These are phyloP conservation scores for Phoma sp. DNA, from an alignment of 2,329 filamentous ascomycete genomes.

Conservation along the genomic window DNA sequence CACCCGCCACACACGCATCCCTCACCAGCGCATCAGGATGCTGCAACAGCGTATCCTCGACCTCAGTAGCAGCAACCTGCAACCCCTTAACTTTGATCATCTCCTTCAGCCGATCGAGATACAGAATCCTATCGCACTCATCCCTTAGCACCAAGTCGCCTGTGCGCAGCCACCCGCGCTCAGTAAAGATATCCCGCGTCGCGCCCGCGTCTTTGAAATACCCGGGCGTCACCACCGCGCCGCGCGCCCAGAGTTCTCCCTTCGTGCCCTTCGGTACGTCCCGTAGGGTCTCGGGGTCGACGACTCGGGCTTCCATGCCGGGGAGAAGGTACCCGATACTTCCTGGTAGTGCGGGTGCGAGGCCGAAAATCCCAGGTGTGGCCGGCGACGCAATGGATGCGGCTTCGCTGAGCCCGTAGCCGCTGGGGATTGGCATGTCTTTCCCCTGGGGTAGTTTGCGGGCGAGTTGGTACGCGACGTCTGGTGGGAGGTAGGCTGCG, in stretches of 20 bases:
- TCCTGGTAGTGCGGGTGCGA: conserved; percentile 28
- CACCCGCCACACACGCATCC: conserved; percentile 44
- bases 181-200: conserved; percentile 37
- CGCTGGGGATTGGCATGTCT: conserved; percentile 32
- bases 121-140: conserved; percentile 33
- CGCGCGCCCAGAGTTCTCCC: conserved; percentile 39
- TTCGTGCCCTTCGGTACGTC: conserved; percentile 34
- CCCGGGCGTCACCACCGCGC: conserved; percentile 39
- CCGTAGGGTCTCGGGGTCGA: conserved; percentile 34
- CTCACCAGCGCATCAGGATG: conserved; percentile 45
- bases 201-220: conserved; percentile 41
- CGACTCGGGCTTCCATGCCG: conserved; percentile 39
- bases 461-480: conserved; percentile 38
- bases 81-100: conserved; percentile 60
- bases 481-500: conserved; percentile 39
- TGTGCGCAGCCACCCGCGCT: conserved; percentile 38
- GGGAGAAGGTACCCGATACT: conserved; percentile 41
- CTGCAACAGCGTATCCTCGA: conserved; percentile 55
- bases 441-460: conserved; percentile 37
- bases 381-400: conserved; percentile 36
- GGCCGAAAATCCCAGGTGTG: conserved; percentile 35
- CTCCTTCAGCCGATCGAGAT: conserved; percentile 51
- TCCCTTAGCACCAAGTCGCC: conserved; percentile 40
- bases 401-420: conserved; percentile 41
- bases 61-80: conserved; percentile 59